These are phyloP conservation scores for Amylocarpus encephaloides DNA, from an alignment of 2,329 filamentous ascomycete species.

Conservation along the genomic window DNA sequence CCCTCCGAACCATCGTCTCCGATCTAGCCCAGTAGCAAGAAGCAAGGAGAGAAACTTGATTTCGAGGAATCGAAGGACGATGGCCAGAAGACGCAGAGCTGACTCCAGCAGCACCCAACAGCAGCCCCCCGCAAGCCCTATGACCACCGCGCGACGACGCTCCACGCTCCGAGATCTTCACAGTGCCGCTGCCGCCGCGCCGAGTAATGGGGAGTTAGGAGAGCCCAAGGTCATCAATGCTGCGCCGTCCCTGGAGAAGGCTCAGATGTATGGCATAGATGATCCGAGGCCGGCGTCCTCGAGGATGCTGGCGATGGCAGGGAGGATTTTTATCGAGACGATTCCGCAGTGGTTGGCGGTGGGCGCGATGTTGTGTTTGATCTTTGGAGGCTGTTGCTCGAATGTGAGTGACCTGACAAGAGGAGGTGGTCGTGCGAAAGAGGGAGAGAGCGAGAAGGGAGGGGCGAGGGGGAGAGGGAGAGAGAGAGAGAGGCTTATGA, in stretches of 20 bases:
- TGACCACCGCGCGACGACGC: conserved; percentile 40
- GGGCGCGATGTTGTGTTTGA: conserved; percentile 68
- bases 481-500: conserved; percentile 22
- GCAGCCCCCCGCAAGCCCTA: conserved; percentile 25
- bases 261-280: conserved; percentile 48
- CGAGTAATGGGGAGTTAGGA: conserved; percentile 34
- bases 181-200: conserved; percentile 34
- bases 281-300: conserved; percentile 45
- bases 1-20: background rate
- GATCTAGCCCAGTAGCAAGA: background rate
- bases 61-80: conserved; percentile 6
- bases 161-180: conserved; percentile 39
- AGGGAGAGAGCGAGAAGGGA: background rate
- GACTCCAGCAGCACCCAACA: conserved; percentile 32
- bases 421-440: conserved; percentile 1
- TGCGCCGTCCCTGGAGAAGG: conserved; percentile 47
- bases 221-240: conserved; percentile 49
- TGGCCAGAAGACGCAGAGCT: conserved; percentile 32
- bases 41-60: background rate
- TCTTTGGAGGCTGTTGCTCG: conserved; percentile 92
- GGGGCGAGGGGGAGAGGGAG: conserved; percentile 8
- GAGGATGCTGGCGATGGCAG: conserved; percentile 44
- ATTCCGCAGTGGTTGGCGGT: conserved; percentile 59
- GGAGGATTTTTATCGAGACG: conserved; percentile 49
- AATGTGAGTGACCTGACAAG: conserved; percentile 55